Conservation (phyloP, 139 green algal genomes). For the Astrephomene gubernaculifera region DNA sequence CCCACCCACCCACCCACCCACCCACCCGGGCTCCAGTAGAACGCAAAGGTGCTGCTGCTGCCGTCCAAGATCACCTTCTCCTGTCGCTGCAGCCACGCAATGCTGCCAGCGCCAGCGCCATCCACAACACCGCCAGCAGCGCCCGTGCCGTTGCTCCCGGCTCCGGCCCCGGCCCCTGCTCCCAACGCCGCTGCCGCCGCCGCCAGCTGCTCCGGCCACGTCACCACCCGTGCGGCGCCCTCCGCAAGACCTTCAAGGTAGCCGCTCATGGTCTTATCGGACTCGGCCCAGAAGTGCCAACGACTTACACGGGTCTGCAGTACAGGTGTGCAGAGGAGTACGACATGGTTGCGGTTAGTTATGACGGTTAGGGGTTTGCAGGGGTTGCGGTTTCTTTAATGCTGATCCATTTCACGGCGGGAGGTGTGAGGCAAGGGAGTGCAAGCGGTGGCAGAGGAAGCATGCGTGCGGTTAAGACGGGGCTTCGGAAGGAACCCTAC, state of each 20-base stretch:
- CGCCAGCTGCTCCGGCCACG: not conserved
- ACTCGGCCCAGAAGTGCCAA: conserved; percentile 44
- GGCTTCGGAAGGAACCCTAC: not conserved
- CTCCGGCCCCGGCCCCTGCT: too few relatives aligned
- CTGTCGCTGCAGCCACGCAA: not conserved
- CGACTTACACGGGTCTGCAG: conserved; percentile 11
- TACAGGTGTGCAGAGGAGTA: not conserved
- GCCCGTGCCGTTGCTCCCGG: not conserved
- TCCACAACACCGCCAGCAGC: not conserved
- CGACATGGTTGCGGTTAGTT: not conserved
- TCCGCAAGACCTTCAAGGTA: not conserved
- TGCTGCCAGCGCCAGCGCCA: not conserved
- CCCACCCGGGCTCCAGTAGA: conserved; percentile 49
- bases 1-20: not conserved
- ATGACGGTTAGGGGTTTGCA: not conserved
- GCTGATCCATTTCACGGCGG: not conserved
- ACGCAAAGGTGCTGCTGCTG: conserved; percentile 51
- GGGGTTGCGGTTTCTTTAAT: not conserved
- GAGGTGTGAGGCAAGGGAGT: not conserved
- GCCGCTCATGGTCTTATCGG: conserved; percentile 21
- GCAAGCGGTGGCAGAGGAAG: not conserved
- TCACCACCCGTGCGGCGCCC: not conserved
- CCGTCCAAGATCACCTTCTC: conserved; percentile 48
- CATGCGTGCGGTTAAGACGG: not conserved
- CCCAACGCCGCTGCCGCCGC: not conserved